These are phyloP conservation scores for Limonomyces culmigenus DNA, from an alignment of 1,284 basidiomycete species.

Conservation along the genomic window DNA sequence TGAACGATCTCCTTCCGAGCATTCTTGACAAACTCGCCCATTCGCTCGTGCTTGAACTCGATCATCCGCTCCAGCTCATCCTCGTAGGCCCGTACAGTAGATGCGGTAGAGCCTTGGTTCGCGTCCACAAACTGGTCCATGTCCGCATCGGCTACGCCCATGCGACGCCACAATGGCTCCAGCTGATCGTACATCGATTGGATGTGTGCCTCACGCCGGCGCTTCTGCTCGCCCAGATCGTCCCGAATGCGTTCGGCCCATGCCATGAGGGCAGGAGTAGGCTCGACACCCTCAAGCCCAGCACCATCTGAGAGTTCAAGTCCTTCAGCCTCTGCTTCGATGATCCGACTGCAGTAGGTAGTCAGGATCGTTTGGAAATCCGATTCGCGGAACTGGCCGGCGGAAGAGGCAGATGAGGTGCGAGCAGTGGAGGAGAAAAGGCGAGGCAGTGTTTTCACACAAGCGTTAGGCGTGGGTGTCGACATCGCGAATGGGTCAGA, in stretches of 20 bases:
- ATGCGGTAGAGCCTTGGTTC: conserved; percentile 63
- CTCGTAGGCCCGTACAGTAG: conserved; percentile 66
- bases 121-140: conserved; percentile 74
- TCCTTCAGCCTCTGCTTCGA: conserved; percentile 45
- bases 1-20: conserved; percentile 69
- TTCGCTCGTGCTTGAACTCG: conserved; percentile 73
- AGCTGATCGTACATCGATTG: conserved; percentile 79
- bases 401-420: conserved; percentile 10
- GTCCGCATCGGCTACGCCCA: conserved; percentile 53
- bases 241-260: conserved; percentile 43
- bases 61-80: conserved; percentile 84
- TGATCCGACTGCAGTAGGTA: conserved; percentile 35
- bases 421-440: conserved; percentile 9
- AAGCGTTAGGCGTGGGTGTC: conserved; percentile 16
- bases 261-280: conserved; percentile 39
- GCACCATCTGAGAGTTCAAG: conserved; percentile 20
- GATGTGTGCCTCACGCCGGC: conserved; percentile 54
- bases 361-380: conserved; percentile 44
- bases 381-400: no score
- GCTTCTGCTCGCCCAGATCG: conserved; percentile 54
- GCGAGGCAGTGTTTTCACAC: no score
- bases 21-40: conserved; percentile 74
- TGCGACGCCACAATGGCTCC: conserved; percentile 63
- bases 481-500: conserved; percentile 11
- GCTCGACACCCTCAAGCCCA: conserved; percentile 43